phyloP scores from a whole-genome alignment of 169 alveolate species.

The Eimeria necatrix region DNA sequence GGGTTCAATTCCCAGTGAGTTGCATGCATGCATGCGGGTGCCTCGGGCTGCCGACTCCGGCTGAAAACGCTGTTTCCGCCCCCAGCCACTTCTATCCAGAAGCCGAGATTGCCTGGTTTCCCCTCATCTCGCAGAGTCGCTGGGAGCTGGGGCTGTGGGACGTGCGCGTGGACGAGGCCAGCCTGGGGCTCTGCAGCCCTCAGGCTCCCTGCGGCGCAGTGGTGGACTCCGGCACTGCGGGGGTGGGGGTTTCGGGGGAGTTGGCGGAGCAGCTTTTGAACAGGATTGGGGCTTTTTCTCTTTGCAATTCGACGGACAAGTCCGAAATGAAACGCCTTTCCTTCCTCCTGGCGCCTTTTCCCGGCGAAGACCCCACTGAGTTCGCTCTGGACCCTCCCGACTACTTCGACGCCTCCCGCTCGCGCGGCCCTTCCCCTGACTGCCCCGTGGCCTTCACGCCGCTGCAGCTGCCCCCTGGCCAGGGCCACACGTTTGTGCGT shows the following conservation, averaged over 20 bases:
- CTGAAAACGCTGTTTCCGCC: not conserved
- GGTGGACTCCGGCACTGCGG: constrained; percentile 65
- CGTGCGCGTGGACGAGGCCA: constrained; percentile 39
- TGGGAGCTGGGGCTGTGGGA: constrained; percentile 61
- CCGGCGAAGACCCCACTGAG: constrained; percentile 13
- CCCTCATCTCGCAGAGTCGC: not conserved
- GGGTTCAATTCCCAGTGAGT: constrained; percentile 29
- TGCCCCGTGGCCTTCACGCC: constrained; percentile 46
- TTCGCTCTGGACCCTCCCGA: constrained; percentile 7
- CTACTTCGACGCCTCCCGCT: not conserved
- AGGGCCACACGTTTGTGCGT: constrained; percentile 44
- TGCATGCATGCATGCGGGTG: no score
- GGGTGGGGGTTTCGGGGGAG: constrained; percentile 39
- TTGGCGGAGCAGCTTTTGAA: not conserved
- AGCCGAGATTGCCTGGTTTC: constrained; percentile 34
- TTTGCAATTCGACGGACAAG: not conserved
- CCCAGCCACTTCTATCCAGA: constrained; percentile 14
- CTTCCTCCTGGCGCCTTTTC: constrained; percentile 2
- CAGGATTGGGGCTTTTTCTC: constrained; percentile 1
- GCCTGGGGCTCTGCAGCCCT: constrained; percentile 39
- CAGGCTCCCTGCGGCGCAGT: constrained; percentile 56
- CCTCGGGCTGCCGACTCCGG: not conserved
- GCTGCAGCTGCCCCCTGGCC: constrained; percentile 61
- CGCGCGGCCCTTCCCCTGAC: not conserved
- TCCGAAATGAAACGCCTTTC: not conserved